Percentiles rank a stretch among this genome's conserved stretches.
phyloP scores from a whole-genome alignment of 2,329 filamentous ascomycete genomes.

The Sphaerulina vaccinii region DNA sequence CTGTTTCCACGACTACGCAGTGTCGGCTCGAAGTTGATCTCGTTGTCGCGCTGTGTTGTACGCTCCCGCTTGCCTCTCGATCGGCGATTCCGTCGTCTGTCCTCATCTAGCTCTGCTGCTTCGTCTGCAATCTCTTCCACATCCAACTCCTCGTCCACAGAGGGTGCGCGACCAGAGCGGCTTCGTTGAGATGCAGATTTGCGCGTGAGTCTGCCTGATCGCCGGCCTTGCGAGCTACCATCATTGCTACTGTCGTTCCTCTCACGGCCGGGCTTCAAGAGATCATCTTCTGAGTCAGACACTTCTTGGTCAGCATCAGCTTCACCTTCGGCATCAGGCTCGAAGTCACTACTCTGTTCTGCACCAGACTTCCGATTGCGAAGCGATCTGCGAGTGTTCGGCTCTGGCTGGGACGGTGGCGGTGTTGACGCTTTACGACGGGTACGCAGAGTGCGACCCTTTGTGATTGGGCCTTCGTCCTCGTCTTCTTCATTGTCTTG shows the following conservation, averaged over 20 bases:
- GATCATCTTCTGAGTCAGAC: slow-evolving; percentile 51
- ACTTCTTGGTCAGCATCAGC: slow-evolving; percentile 55
- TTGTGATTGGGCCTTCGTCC: slow-evolving; percentile 54
- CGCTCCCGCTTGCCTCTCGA: slow-evolving; percentile 35
- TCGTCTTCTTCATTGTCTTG: slow-evolving; percentile 60
- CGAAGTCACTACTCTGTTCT: slow-evolving; percentile 64
- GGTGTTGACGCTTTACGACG: slow-evolving; percentile 35
- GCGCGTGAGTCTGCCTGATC: slow-evolving; percentile 53
- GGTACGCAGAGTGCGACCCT: slow-evolving; percentile 42
- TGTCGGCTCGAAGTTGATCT: slow-evolving; percentile 47
- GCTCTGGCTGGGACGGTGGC: slow-evolving; percentile 36
- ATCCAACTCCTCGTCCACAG: slow-evolving; percentile 49
- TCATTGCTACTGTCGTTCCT: slow-evolving; percentile 48
- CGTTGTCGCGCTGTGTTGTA: slow-evolving; percentile 23
- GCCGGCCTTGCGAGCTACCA: slow-evolving; percentile 40
- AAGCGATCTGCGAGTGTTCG: slow-evolving; percentile 42
- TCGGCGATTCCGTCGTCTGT: slow-evolving; percentile 45
- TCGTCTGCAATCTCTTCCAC: slow-evolving; percentile 54
- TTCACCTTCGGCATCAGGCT: slow-evolving; percentile 58
- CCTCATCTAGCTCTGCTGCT: slow-evolving; percentile 57
- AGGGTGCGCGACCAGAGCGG: slow-evolving; percentile 45
- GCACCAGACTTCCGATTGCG: slow-evolving; percentile 43
- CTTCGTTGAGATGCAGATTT: slow-evolving; percentile 48
- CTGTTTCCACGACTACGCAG: slow-evolving; percentile 64
- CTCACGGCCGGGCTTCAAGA: slow-evolving; percentile 44